Evolutionary conservation across 2,329 filamentous ascomycete species (phyloP).

Genomic region (Trichoderma semiorbis): DNA sequence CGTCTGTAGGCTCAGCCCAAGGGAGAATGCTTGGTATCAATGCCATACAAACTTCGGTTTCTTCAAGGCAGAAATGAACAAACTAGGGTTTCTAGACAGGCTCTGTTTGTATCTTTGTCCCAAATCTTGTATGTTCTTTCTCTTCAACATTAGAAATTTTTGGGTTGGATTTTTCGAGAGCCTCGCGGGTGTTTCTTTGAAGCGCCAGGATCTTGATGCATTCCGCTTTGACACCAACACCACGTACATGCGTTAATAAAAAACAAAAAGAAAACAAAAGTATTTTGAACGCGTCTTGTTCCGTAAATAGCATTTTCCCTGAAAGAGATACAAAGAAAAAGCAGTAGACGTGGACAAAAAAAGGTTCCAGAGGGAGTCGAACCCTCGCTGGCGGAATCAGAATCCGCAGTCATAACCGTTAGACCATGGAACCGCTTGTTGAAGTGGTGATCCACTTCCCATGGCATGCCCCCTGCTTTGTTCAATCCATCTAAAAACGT

Average conservation of each 20-base stretch:
- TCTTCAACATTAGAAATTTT: neutral
- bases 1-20: neutral
- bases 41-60: neutral
- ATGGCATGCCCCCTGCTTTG: neutral
- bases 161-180: neutral
- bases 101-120: no score
- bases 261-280: neutral
- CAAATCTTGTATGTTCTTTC: neutral
- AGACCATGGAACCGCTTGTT: slow-evolving; percentile 18
- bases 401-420: slow-evolving; percentile 21
- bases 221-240: neutral
- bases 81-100: no score
- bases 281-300: neutral
- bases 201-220: neutral
- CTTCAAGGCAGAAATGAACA: neutral
- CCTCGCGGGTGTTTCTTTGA: neutral
- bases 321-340: neutral
- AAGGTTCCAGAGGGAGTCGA: slow-evolving; percentile 20
- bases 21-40: neutral
- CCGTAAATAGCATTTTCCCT: neutral
- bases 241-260: neutral
- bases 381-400: slow-evolving; percentile 21
- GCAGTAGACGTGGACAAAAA: neutral
- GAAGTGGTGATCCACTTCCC: slow-evolving; percentile 8
- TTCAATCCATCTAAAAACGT: neutral